phyloP scores from a whole-genome alignment of 164 flowering plant genomes.

The Aristolochia contorta region DNA sequence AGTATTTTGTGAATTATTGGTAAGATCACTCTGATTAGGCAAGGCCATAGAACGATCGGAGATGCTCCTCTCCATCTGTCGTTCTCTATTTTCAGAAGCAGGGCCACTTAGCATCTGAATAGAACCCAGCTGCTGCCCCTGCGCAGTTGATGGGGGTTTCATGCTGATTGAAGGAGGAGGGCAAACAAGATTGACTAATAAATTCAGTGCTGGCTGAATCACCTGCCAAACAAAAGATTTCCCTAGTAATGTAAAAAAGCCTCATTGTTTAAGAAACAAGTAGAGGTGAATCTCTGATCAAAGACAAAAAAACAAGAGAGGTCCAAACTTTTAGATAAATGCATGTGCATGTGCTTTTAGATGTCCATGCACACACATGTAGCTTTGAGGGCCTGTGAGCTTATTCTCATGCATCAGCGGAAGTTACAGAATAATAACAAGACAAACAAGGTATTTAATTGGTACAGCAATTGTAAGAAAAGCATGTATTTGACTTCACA shows the following conservation, averaged over 20 bases:
- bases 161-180: slow-evolving; percentile 96
- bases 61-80: slow-evolving; percentile 36
- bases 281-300: too few relatives aligned
- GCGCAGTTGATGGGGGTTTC: slow-evolving; percentile 44
- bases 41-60: slow-evolving; percentile 30
- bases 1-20: slow-evolving; percentile 13
- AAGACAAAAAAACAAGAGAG: too few relatives aligned
- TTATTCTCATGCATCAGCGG: background rate
- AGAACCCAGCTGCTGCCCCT: slow-evolving; percentile 51
- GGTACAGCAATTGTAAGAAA: too few relatives aligned
- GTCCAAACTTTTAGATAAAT: too few relatives aligned
- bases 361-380: too few relatives aligned
- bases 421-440: background rate
- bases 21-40: slow-evolving; percentile 34
- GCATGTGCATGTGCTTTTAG: too few relatives aligned
- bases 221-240: slow-evolving; percentile 39
- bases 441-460: too few relatives aligned
- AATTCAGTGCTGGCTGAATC: slow-evolving; percentile 77
- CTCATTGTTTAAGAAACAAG: too few relatives aligned
- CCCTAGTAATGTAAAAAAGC: background rate
- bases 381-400: too few relatives aligned
- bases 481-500: too few relatives aligned
- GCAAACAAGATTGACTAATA: slow-evolving; percentile 88
- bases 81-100: slow-evolving; percentile 39
- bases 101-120: slow-evolving; percentile 38